A percentile compares a stretch with the other conserved stretches of the same genome.
These are phyloP conservation scores for Macadamia tetraphylla DNA, from an alignment of 164 flowering plant species.

Conservation along the genomic window DNA sequence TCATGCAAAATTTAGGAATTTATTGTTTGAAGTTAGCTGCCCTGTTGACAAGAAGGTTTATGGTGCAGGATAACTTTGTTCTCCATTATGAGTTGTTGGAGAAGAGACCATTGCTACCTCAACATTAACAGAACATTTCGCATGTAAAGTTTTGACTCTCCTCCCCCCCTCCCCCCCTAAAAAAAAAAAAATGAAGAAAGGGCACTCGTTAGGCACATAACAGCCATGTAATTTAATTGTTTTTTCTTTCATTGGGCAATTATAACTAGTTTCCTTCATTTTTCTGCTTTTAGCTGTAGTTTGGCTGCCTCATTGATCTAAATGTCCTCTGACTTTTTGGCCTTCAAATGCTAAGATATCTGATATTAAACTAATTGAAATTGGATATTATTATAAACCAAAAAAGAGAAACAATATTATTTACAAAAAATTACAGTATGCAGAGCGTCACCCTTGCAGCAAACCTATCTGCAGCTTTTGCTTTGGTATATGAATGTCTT, in stretches of 20 bases:
- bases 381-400: too few relatives aligned
- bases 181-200: too few relatives aligned
- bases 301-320: neutral
- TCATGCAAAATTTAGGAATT: neutral
- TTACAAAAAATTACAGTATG: too few relatives aligned
- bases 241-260: neutral
- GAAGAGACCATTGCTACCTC: conserved; percentile 34
- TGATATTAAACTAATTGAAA: too few relatives aligned
- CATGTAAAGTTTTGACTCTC: conserved; percentile 8
- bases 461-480: too few relatives aligned
- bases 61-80: conserved; percentile 38
- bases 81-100: conserved; percentile 34
- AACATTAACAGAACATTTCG: conserved; percentile 12
- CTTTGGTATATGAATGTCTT: too few relatives aligned
- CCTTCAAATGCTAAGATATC: too few relatives aligned
- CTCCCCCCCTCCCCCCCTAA: too few relatives aligned
- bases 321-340: too few relatives aligned
- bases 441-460: too few relatives aligned
- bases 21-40: neutral
- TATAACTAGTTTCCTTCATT: neutral
- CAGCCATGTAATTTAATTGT: neutral
- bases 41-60: neutral
- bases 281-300: neutral
- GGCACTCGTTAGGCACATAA: neutral
- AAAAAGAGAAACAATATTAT: too few relatives aligned